phyloP scores from a whole-genome alignment of 129 eudicot species.

The Logfia minima region DNA sequence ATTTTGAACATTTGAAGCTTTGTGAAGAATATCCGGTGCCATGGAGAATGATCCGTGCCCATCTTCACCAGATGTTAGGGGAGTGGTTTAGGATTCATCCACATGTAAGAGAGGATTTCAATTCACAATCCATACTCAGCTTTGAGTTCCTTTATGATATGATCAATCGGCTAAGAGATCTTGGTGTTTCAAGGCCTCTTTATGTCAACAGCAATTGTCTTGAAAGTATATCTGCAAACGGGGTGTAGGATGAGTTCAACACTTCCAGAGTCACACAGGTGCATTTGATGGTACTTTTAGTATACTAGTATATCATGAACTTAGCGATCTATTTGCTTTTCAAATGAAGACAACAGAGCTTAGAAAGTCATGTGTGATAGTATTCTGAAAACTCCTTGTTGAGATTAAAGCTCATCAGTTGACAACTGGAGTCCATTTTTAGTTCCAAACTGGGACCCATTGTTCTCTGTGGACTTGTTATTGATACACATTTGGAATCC shows the following conservation, averaged over 20 bases:
- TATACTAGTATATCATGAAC: conserved; percentile 11
- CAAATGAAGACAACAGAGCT: background rate
- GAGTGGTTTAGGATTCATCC: conserved; percentile 90
- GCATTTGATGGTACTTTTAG: conserved; percentile 10
- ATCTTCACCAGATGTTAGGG: conserved; percentile 78
- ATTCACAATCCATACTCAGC: conserved; percentile 56
- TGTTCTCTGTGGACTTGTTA: conserved; percentile 15
- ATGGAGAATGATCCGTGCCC: conserved; percentile 89
- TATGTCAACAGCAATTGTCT: conserved; percentile 38
- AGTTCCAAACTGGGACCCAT: background rate
- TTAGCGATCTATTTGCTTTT: background rate
- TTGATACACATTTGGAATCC: background rate
- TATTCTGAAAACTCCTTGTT: background rate
- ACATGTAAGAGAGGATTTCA: conserved; percentile 64
- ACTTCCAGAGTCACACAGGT: background rate
- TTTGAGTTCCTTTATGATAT: conserved; percentile 70
- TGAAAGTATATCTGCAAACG: conserved; percentile 27
- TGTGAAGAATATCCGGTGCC: conserved; percentile 90
- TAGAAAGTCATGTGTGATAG: background rate
- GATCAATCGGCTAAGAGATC: conserved; percentile 64
- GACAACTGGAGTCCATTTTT: background rate
- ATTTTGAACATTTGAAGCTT: conserved; percentile 68
- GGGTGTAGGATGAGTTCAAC: conserved; percentile 26
- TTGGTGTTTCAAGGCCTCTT: conserved; percentile 68
- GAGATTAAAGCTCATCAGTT: background rate